Percentiles rank a stretch among this genome's conserved stretches.
Evolutionary conservation across 148 eudicot species (phyloP).

Genomic region (Pharnaceum exiguum): DNA sequence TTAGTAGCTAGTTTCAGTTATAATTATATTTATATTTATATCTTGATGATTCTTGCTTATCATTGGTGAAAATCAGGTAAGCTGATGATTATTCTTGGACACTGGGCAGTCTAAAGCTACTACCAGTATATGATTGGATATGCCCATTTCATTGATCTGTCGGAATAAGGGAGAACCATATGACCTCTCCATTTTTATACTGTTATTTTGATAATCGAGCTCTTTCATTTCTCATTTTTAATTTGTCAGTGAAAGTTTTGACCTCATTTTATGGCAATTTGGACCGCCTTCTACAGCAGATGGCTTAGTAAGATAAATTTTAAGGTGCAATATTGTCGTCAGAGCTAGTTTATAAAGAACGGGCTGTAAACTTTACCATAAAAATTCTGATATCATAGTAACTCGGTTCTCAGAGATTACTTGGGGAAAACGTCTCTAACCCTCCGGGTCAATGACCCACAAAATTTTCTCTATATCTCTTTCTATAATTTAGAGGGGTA

Average conservation of each 20-base stretch:
- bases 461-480: too few relatives aligned
- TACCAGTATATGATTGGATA: conserved; percentile 12
- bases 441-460: too few relatives aligned
- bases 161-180: conserved; percentile 22
- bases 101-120: background rate
- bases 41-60: conserved; percentile 9
- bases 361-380: too few relatives aligned
- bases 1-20: background rate
- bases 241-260: conserved; percentile 11
- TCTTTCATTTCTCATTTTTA: conserved; percentile 1
- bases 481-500: too few relatives aligned
- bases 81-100: conserved; percentile 1
- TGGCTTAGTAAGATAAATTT: conserved; percentile 16
- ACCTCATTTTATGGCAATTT: conserved; percentile 5
- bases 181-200: too few relatives aligned
- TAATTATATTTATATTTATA: conserved; percentile 13
- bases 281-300: background rate
- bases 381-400: too few relatives aligned
- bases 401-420: too few relatives aligned
- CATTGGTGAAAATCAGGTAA: background rate
- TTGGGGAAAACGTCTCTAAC: too few relatives aligned
- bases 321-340: conserved; percentile 6
- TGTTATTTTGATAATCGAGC: too few relatives aligned
- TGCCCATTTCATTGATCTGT: conserved; percentile 18
- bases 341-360: too few relatives aligned